Percentiles rank a stretch among this genome's conserved stretches.
Evolutionary conservation across 768 basidiomycete species (phyloP).

Genomic region (Pisolithus albus): DNA sequence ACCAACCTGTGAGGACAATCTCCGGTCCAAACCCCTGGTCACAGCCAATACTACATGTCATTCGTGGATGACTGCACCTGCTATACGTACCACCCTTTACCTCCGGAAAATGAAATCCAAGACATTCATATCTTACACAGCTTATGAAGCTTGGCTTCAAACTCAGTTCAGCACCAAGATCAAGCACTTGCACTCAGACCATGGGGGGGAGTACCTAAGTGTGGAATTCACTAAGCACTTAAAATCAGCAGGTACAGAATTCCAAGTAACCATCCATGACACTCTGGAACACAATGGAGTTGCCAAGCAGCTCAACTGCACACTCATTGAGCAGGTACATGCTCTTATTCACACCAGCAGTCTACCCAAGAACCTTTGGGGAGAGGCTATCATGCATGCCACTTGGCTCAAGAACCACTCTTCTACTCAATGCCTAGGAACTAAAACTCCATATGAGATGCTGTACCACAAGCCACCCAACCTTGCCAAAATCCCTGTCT

Average conservation of each 20-base stretch:
- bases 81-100: constrained; percentile 4
- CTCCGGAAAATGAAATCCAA: constrained; percentile 2
- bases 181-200: constrained; percentile 4
- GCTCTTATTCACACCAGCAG: background rate
- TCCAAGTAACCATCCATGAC: constrained; percentile 34
- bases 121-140: constrained; percentile 2
- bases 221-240: background rate
- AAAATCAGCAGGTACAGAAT: constrained; percentile 1
- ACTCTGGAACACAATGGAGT: constrained; percentile 41
- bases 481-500: background rate
- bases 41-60: constrained; percentile 4
- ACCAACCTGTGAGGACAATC: constrained; percentile 43
- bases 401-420: background rate
- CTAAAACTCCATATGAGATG: constrained; percentile 3
- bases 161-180: background rate
- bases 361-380: background rate
- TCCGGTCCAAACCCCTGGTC: constrained; percentile 18
- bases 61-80: constrained; percentile 8
- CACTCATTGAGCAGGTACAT: background rate
- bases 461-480: background rate
- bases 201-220: constrained; percentile 29
- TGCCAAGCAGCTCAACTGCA: constrained; percentile 11
- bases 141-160: constrained; percentile 1
- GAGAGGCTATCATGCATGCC: background rate
- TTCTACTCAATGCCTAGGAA: background rate